Evolutionary conservation across 1,139 yeast genomes (phyloP), one percentile per base, ranked within the genome.

Genomic region (Entelexis sorbosivorans): DNA sequence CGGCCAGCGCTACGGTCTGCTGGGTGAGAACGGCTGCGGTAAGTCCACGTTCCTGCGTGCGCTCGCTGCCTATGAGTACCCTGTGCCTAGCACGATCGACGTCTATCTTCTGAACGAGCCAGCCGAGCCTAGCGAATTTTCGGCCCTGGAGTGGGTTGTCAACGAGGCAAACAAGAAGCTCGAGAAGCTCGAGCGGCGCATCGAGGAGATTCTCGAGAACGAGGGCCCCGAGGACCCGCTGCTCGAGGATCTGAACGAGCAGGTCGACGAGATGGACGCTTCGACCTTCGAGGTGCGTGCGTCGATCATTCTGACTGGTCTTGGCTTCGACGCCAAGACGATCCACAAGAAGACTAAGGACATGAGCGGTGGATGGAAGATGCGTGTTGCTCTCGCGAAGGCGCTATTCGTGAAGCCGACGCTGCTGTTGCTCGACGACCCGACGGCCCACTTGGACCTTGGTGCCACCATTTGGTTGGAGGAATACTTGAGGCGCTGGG

Each of bases 391-490:
- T 35, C 75, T 84, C 52, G 87, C 89, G 58, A 83, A 83, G 72
- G 94, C 94, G 22, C 75, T 83, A 62, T 82, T 83, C 73, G 81
- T 77, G 59, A 76, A 77, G 69, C 82, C 82, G 55, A 77, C 81
- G 47, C 69, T 77, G 57, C 70, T 77, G 62, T 69, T 77, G 56
- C 61, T 80, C 68, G 99, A 91, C 75, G 98, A 91, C 70, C 99
- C 99, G 64, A 93, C 99, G 61, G 98, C 98, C 57, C 98, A 91
- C 73, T 85, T 91, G 78, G 99, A 91, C 75, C 78, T 93, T 68
- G 96, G 91, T 70, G 98, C 98, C 56, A 91, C 97, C 82, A 98
- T 93, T 66, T 91, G 98, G 98, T 78, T 91, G 70, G 99, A 91
- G 78, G 97, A 89, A 73, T 91, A 91, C 72, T 78, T 91, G 66